Evolutionary conservation across 2,329 filamentous ascomycete species (phyloP).

Genomic region (Remersonia thermophila): DNA sequence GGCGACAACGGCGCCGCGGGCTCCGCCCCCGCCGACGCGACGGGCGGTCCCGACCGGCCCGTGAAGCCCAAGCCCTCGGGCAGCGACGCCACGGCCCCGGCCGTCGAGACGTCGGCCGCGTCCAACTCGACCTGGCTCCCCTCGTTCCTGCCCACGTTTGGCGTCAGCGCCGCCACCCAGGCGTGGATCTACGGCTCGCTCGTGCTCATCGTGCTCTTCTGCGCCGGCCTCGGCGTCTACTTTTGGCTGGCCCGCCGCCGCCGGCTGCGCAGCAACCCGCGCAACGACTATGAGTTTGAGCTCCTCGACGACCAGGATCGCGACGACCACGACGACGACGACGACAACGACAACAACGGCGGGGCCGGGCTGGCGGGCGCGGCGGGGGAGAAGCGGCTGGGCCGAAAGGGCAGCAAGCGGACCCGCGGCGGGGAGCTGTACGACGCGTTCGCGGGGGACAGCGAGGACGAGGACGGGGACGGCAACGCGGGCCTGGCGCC

Average conservation of each 20-base stretch:
- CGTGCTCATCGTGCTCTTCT: slow-evolving; percentile 76
- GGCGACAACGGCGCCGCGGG: slow-evolving; percentile 24
- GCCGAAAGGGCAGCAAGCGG: slow-evolving; percentile 29
- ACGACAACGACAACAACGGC: slow-evolving; percentile 26
- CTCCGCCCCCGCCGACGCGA: slow-evolving; percentile 29
- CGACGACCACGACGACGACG: slow-evolving; percentile 5
- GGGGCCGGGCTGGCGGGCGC: slow-evolving; percentile 13
- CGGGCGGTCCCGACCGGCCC: slow-evolving; percentile 54
- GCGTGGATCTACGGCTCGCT: slow-evolving; percentile 87
- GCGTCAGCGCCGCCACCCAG: slow-evolving; percentile 74
- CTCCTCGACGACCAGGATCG: slow-evolving; percentile 75
- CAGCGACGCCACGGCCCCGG: slow-evolving; percentile 12
- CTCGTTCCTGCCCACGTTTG: slow-evolving; percentile 81
- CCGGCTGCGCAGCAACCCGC: slow-evolving; percentile 58
- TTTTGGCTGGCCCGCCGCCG: slow-evolving; percentile 68
- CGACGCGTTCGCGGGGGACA: slow-evolving; percentile 89
- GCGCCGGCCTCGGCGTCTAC: slow-evolving; percentile 66
- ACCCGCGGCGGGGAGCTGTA: slow-evolving; percentile 79
- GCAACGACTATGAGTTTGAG: slow-evolving; percentile 88
- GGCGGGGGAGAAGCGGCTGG: not conserved
- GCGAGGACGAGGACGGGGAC: slow-evolving; percentile 60
- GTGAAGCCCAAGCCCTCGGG: slow-evolving; percentile 33
- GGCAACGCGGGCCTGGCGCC: slow-evolving; percentile 24
- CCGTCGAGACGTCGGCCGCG: slow-evolving; percentile 17
- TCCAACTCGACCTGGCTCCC: slow-evolving; percentile 53